Evolutionary conservation across 352 stramenopile species (phyloP).

Genomic region (Globisporangium sylvaticum): DNA sequence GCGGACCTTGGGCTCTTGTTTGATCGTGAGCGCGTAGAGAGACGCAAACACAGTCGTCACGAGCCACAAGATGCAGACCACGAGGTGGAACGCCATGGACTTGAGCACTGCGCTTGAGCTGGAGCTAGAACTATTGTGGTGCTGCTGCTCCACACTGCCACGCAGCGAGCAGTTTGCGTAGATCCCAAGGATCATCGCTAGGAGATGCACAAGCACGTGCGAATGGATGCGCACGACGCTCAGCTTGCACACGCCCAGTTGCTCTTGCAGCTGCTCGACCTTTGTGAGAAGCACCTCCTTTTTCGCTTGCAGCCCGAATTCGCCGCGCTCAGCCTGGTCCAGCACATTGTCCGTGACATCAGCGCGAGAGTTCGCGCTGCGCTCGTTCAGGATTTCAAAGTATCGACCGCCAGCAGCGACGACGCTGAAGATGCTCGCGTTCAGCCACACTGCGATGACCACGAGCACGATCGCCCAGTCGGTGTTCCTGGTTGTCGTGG

Average conservation of each 20-base stretch:
- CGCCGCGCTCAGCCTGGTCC: slow-evolving; percentile 51
- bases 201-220: slow-evolving; percentile 33
- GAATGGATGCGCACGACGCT: slow-evolving; percentile 52
- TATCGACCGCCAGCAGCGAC: slow-evolving; percentile 29
- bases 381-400: slow-evolving; percentile 33
- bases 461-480: slow-evolving; percentile 40
- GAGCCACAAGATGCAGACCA: slow-evolving; percentile 45
- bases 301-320: slow-evolving; percentile 70
- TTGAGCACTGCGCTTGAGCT: slow-evolving; percentile 18
- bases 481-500: slow-evolving; percentile 25
- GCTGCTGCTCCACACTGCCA: slow-evolving; percentile 9
- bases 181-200: slow-evolving; percentile 40
- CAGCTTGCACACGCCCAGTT: slow-evolving; percentile 54
- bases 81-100: slow-evolving; percentile 40
- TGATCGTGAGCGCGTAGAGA: slow-evolving; percentile 34
- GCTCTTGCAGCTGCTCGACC: slow-evolving; percentile 51
- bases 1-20: slow-evolving; percentile 27
- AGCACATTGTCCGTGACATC: slow-evolving; percentile 48
- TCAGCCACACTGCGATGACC: slow-evolving; percentile 43
- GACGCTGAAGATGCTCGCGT: slow-evolving; percentile 33
- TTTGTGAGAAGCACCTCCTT: slow-evolving; percentile 45
- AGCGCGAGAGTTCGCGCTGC: slow-evolving; percentile 28
- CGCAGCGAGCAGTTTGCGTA: slow-evolving; percentile 25
- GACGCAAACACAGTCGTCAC: slow-evolving; percentile 26
- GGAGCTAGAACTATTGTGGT: slow-evolving; percentile 8